phyloP scores from a whole-genome alignment of 352 stramenopile genomes.

The Globisporangium emineosum region DNA sequence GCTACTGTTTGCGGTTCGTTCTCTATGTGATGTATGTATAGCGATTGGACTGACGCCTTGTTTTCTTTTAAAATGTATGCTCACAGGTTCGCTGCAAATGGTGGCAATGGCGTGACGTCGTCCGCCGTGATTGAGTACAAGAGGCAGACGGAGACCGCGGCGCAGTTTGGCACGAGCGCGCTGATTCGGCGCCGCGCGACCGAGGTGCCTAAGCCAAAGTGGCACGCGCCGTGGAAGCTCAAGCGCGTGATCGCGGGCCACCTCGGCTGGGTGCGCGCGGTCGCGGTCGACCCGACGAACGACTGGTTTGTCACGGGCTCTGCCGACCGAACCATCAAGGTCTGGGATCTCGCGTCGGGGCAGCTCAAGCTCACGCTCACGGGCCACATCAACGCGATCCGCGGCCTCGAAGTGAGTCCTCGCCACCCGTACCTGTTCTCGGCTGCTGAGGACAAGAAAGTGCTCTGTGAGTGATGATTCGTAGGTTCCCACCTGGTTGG shows the following conservation, averaged over 20 bases:
- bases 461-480: conserved; percentile 71
- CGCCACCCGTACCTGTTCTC: conserved; percentile 98
- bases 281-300: conserved; percentile 98
- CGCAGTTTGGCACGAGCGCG: conserved; percentile 52
- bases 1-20: neutral
- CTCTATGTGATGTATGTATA: neutral
- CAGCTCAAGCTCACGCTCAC: conserved; percentile 99
- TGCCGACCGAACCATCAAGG: conserved; percentile 98
- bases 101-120: conserved; percentile 17
- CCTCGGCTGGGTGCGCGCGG: conserved; percentile 96
- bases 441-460: conserved; percentile 98
- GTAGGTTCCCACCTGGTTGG: neutral
- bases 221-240: conserved; percentile 99
- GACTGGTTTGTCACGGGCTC: conserved; percentile 98
- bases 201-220: conserved; percentile 95
- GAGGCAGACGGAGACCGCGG: conserved; percentile 40
- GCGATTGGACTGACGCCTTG: neutral
- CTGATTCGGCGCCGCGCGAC: conserved; percentile 78
- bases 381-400: conserved; percentile 97
- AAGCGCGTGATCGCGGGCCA: conserved; percentile 95
- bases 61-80: neutral
- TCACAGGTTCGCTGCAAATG: conserved; percentile 23
- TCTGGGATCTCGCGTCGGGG: conserved; percentile 96
- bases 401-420: conserved; percentile 93
- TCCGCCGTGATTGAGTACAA: conserved; percentile 65